These are phyloP conservation scores for Diaporthe amygdali DNA, from an alignment of 2,329 filamentous ascomycete species.

Conservation along the genomic window DNA sequence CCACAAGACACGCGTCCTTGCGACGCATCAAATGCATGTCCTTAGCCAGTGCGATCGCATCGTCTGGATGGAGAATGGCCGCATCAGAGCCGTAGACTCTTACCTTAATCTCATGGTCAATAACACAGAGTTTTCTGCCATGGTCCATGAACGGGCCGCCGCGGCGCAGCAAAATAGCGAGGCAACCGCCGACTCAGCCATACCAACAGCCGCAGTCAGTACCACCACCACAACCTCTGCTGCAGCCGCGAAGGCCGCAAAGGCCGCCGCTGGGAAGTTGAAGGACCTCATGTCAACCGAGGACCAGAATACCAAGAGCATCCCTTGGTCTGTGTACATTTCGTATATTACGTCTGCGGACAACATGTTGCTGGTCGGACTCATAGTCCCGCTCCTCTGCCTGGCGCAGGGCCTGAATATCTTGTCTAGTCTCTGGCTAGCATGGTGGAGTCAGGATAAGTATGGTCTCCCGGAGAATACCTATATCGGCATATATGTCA, in stretches of 20 bases:
- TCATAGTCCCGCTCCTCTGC: constrained; percentile 55
- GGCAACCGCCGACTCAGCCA: neutral
- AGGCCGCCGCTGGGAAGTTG: constrained; percentile 44
- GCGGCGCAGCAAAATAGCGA: neutral
- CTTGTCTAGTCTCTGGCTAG: constrained; percentile 71
- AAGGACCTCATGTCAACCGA: constrained; percentile 71
- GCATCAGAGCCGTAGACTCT: constrained; percentile 84
- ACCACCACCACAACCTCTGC: constrained; percentile 71
- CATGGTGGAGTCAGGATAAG: constrained; percentile 72
- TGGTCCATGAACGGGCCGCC: neutral
- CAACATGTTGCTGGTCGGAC: constrained; percentile 48
- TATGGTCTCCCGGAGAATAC: constrained; percentile 59
- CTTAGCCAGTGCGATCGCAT: constrained; percentile 82
- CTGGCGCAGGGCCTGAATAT: constrained; percentile 70
- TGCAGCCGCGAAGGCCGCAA: constrained; percentile 41
- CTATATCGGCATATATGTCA: constrained; percentile 59
- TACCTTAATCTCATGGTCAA: constrained; percentile 86
- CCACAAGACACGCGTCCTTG: constrained; percentile 88
- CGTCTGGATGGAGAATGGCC: constrained; percentile 89
- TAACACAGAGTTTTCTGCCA: constrained; percentile 69
- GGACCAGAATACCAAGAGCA: constrained; percentile 52
- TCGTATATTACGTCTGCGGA: constrained; percentile 50
- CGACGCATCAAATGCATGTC: constrained; percentile 95
- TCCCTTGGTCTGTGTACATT: constrained; percentile 65
- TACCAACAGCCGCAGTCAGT: neutral